Conservation (phyloP, 345 rosid species). For the Leavenworthia alabamica region DNA sequence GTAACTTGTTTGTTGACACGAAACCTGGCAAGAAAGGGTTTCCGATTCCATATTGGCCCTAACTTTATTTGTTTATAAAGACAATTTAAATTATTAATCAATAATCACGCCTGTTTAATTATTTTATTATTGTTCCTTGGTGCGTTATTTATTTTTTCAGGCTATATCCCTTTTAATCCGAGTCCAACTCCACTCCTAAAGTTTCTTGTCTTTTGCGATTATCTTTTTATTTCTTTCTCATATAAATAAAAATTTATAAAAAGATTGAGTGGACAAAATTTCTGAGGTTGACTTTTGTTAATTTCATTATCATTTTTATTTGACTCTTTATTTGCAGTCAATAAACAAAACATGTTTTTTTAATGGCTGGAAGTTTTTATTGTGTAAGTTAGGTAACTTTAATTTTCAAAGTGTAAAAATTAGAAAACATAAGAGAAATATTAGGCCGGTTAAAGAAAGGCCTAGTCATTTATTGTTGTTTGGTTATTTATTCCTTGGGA, state of each 20-base stretch:
- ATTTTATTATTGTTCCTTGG: constrained; percentile 23
- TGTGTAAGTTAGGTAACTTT: background rate
- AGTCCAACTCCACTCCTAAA: constrained; percentile 36
- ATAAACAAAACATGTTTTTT: constrained; percentile 8
- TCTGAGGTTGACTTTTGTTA: constrained; percentile 28
- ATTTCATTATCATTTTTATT: constrained; percentile 25
- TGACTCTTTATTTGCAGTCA: constrained; percentile 27
- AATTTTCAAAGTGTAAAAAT: background rate
- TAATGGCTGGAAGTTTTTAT: background rate
- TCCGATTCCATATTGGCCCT: constrained; percentile 22
- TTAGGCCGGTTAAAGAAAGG: background rate
- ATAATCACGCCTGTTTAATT: constrained; percentile 32
- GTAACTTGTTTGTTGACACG: constrained; percentile 32
- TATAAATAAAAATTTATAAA: constrained; percentile 9
- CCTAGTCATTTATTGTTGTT: background rate
- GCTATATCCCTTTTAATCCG: constrained; percentile 28
- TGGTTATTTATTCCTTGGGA: background rate
- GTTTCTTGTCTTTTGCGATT: constrained; percentile 34
- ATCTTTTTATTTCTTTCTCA: constrained; percentile 6
- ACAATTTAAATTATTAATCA: constrained; percentile 26
- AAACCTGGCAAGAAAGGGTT: constrained; percentile 12
- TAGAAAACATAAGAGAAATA: background rate
- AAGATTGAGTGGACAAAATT: constrained; percentile 27
- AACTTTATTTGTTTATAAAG: constrained; percentile 23
- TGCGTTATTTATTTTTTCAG: constrained; percentile 30